These are phyloP conservation scores for Solanum appendiculatum DNA, from an alignment of 257 asterid genomes.

Conservation along the genomic window DNA sequence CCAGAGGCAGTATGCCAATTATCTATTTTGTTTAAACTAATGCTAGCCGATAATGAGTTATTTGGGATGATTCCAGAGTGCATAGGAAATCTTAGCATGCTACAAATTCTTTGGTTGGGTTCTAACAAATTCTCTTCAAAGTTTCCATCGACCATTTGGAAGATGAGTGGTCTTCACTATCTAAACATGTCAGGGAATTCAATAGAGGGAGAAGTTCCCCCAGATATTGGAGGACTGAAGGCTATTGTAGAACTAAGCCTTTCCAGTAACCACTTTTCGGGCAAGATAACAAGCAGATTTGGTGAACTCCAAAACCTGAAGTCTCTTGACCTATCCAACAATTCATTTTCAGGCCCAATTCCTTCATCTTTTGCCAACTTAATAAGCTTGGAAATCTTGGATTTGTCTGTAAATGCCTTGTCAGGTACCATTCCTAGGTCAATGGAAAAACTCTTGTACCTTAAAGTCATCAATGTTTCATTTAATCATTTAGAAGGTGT, in stretches of 20 bases:
- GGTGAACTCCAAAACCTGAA: conserved; percentile 14
- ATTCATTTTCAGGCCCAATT: conserved; percentile 25
- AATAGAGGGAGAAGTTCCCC: conserved; percentile 17
- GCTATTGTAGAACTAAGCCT: conserved; percentile 11
- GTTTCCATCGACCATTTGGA: conserved; percentile 24
- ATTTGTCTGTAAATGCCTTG: conserved; percentile 16
- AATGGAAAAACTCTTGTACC: conserved; percentile 5
- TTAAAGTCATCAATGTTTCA: conserved; percentile 12
- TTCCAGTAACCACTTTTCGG: conserved; percentile 17
- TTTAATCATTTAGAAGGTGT: conserved; percentile 21
- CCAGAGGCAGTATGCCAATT: conserved; percentile 13
- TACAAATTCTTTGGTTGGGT: conserved; percentile 11
- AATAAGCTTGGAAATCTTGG: conserved; percentile 24
- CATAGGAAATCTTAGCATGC: conserved; percentile 12
- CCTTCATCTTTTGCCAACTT: conserved; percentile 20
- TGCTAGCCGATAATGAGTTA: conserved; percentile 7
- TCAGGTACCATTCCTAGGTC: conserved; percentile 18
- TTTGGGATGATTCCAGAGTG: conserved; percentile 18
- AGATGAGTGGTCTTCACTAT: conserved; percentile 5
- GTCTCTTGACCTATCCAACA: conserved; percentile 17
- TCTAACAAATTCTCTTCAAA: conserved; percentile 16
- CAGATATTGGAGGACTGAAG: conserved; percentile 12
- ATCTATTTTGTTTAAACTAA: conserved; percentile 8
- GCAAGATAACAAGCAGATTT: conserved; percentile 13
- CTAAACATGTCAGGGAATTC: conserved; percentile 18